Percentiles rank a stretch among this genome's conserved stretches.
These are phyloP conservation scores for Triangularia setosa DNA, from an alignment of 2,329 filamentous ascomycete genomes.

Conservation along the genomic window DNA sequence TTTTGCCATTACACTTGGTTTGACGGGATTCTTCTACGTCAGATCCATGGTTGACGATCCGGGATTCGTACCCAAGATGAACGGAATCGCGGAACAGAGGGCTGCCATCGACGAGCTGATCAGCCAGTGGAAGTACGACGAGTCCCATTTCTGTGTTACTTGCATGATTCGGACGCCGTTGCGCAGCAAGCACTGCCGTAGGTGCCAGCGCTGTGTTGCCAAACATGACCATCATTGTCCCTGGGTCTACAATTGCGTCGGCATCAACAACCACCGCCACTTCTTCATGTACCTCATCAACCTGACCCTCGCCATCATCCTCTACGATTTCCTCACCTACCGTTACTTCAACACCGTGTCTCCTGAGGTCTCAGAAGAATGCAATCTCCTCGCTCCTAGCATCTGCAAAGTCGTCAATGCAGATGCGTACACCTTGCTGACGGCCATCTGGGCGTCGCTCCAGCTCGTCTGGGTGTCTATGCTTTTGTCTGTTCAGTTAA, in stretches of 20 bases:
- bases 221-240: constrained; percentile 98
- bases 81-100: constrained; percentile 85
- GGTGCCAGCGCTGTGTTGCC: constrained; percentile 87
- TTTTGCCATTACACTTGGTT: constrained; percentile 60
- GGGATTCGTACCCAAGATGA: constrained; percentile 86
- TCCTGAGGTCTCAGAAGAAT: constrained; percentile 51
- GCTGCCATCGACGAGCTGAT: constrained; percentile 84
- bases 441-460: constrained; percentile 73
- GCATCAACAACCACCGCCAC: constrained; percentile 91
- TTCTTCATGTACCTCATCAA: constrained; percentile 87
- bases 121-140: constrained; percentile 83
- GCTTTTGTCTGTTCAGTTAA: constrained; percentile 88
- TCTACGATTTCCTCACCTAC: constrained; percentile 69
- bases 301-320: constrained; percentile 69
- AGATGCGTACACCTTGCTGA: constrained; percentile 78
- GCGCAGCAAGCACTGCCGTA: constrained; percentile 91
- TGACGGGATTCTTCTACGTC: constrained; percentile 83
- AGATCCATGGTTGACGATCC: constrained; percentile 84
- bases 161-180: constrained; percentile 94
- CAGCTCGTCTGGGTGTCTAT: constrained; percentile 97
- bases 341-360: constrained; percentile 61
- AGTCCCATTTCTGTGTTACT: constrained; percentile 85
- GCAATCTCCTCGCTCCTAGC: constrained; percentile 69
- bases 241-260: constrained; percentile 96
- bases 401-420: constrained; percentile 75